Conservation (phyloP, 1,139 yeast species). For the Yamadazyma membranifaciens region DNA sequence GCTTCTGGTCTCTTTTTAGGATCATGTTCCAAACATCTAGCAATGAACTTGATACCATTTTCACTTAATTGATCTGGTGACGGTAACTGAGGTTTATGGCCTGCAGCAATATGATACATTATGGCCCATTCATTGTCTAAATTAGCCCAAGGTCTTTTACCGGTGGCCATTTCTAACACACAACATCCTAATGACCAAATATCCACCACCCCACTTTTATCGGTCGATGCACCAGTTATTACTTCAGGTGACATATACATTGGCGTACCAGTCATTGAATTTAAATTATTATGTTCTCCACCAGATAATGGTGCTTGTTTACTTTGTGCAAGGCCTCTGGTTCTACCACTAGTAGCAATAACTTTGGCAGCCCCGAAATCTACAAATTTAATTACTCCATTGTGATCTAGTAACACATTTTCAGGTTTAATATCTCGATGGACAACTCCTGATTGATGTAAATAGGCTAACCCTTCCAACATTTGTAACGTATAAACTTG, state of each 20-base stretch:
- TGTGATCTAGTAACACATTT: slow-evolving; percentile 83
- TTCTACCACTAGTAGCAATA: slow-evolving; percentile 68
- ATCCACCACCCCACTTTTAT: slow-evolving; percentile 73
- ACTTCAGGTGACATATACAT: slow-evolving; percentile 99
- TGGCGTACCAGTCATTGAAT: slow-evolving; percentile 89
- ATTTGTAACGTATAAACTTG: slow-evolving; percentile 89
- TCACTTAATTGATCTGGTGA: slow-evolving; percentile 71
- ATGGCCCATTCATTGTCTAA: slow-evolving; percentile 97
- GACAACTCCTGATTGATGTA: slow-evolving; percentile 94
- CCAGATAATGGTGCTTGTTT: slow-evolving; percentile 16
- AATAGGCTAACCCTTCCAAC: slow-evolving; percentile 92
- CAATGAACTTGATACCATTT: slow-evolving; percentile 68
- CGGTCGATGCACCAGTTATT: slow-evolving; percentile 72
- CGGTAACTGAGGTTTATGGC: slow-evolving; percentile 88
- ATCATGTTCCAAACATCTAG: slow-evolving; percentile 78
- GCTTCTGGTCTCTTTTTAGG: slow-evolving; percentile 82
- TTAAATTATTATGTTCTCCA: slow-evolving; percentile 27
- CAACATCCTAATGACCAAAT: slow-evolving; percentile 86
- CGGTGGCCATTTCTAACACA: slow-evolving; percentile 79
- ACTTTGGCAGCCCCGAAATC: slow-evolving; percentile 98
- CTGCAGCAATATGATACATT: slow-evolving; percentile 97
- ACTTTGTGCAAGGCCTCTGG: slow-evolving; percentile 25
- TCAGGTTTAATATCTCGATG: slow-evolving; percentile 98
- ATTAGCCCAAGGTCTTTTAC: slow-evolving; percentile 85
- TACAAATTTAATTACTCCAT: slow-evolving; percentile 91